phyloP scores from a whole-genome alignment of 371 early-diverging fungal species.

The Mucor velutinosus region DNA sequence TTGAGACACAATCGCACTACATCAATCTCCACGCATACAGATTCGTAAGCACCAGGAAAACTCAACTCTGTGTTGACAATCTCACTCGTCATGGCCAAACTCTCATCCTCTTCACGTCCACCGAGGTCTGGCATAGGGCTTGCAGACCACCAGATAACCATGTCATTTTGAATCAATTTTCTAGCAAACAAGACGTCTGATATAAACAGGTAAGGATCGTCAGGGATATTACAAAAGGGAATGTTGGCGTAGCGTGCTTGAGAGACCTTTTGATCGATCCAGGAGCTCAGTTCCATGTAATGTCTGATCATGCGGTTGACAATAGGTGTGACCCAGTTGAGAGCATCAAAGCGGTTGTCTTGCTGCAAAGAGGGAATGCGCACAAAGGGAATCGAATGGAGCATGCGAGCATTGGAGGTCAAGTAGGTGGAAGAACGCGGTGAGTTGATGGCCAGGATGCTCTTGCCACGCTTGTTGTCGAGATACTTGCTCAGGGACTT shows the following conservation, averaged over 20 bases:
- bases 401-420: conserved; percentile 51
- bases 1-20: conserved; percentile 83
- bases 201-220: conserved; percentile 78
- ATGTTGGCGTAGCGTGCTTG: conserved; percentile 85
- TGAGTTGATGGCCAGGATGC: conserved; percentile 71
- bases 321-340: conserved; percentile 86
- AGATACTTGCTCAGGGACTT: conserved; percentile 59
- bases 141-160: conserved; percentile 92
- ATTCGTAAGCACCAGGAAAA: conserved; percentile 72
- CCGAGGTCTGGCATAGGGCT: conserved; percentile 86
- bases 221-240: conserved; percentile 89
- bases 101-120: conserved; percentile 85
- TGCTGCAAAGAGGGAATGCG: conserved; percentile 61
- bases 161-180: conserved; percentile 68
- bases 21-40: conserved; percentile 85
- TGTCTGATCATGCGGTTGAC: conserved; percentile 70
- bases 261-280: conserved; percentile 73
- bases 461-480: conserved; percentile 66
- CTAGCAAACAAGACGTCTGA: conserved; percentile 87
- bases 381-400: conserved; percentile 72
- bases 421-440: conserved; percentile 51
- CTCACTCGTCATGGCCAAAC: conserved; percentile 57
- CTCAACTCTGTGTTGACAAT: conserved; percentile 72
- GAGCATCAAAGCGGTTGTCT: conserved; percentile 69
- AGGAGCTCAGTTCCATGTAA: conserved; percentile 71